A percentile compares a stretch with the other conserved stretches of the same genome.
Evolutionary conservation across 345 rosid species (phyloP).

Genomic region (Brassica carinata): DNA sequence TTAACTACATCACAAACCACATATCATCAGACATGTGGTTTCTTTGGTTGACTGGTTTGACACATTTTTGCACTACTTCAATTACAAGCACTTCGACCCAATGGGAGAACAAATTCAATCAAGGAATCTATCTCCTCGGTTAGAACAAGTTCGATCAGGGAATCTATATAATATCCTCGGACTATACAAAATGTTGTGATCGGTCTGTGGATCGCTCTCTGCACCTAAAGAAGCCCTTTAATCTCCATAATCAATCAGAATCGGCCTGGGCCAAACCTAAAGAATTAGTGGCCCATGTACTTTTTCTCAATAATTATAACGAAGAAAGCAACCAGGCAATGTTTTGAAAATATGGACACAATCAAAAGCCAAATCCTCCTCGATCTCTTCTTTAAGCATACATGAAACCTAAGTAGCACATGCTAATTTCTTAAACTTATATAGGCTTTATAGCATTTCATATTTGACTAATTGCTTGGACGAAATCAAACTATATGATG

Average conservation of each 20-base stretch:
- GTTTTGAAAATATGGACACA: not conserved
- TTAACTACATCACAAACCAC: not conserved
- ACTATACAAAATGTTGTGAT: not conserved
- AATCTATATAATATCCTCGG: not conserved
- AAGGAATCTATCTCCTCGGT: not conserved
- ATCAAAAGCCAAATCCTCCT: not conserved
- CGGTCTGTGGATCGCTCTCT: conserved; percentile 4
- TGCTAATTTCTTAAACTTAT: not conserved
- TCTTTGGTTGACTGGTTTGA: not conserved
- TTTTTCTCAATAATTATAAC: not conserved
- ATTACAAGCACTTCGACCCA: not conserved
- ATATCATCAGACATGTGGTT: conserved; percentile 22
- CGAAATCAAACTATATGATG: not conserved
- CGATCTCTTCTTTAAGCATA: not conserved
- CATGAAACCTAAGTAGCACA: not conserved
- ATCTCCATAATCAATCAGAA: not conserved
- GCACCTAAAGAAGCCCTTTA: not conserved
- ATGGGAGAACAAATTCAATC: not conserved
- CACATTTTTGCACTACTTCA: not conserved
- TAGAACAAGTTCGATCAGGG: not conserved
- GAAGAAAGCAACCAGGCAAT: not conserved
- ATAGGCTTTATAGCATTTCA: conserved; percentile 3
- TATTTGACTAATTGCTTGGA: not conserved
- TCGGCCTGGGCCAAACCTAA: not conserved
- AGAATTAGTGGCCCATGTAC: not conserved